phyloP scores from a whole-genome alignment of 148 eudicot genomes.

The Rhododendron henanense region DNA sequence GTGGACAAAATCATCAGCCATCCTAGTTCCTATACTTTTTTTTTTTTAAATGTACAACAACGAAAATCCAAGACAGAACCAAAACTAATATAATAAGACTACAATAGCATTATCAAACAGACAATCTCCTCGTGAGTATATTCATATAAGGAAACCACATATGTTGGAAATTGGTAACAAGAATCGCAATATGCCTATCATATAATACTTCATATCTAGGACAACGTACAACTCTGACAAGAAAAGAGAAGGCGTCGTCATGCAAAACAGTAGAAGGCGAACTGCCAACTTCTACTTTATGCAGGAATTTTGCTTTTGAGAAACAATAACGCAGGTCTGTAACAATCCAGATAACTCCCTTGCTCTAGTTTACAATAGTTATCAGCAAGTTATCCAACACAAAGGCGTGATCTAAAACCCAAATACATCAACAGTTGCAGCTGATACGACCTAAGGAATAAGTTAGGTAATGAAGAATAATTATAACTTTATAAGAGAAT shows the following conservation, averaged over 20 bases:
- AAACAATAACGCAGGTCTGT: background rate
- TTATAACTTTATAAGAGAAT: background rate
- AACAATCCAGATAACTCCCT: background rate
- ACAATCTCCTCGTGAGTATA: background rate
- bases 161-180: background rate
- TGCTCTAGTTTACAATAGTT: background rate
- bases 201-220: background rate
- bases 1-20: background rate
- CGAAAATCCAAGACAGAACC: background rate
- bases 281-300: background rate
- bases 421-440: background rate
- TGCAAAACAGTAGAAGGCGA: background rate
- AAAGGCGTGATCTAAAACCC: background rate
- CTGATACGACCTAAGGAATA: background rate
- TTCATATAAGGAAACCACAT: background rate
- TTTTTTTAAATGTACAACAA: background rate
- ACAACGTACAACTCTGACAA: background rate
- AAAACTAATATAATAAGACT: no score
- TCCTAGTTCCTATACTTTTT: background rate
- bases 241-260: background rate
- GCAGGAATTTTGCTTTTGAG: background rate
- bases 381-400: background rate
- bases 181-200: background rate
- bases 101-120: background rate
- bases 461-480: background rate